phyloP scores from a whole-genome alignment of 352 stramenopile species.

The Phytophthora multivora region DNA sequence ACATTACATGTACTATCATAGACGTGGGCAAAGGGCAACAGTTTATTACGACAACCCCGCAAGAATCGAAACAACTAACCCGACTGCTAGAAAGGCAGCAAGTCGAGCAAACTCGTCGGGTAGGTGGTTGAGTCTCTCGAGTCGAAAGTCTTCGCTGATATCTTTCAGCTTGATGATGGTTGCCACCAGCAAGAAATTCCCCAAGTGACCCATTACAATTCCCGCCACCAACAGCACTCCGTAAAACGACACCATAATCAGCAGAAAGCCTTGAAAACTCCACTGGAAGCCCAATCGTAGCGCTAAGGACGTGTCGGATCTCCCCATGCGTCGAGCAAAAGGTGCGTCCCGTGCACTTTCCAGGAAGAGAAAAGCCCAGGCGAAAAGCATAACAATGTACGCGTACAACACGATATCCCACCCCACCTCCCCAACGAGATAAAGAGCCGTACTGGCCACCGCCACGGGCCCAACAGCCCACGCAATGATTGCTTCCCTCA shows the following conservation, averaged over 20 bases:
- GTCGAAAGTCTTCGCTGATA: conserved; percentile 70
- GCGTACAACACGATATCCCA: conserved; percentile 60
- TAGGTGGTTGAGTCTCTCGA: conserved; percentile 66
- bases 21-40: neutral
- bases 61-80: conserved; percentile 62
- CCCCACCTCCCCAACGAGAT: conserved; percentile 49
- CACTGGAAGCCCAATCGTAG: conserved; percentile 60
- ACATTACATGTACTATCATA: too few relatives aligned
- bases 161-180: conserved; percentile 66
- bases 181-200: conserved; percentile 68
- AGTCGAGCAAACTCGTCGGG: conserved; percentile 59
- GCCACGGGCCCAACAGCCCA: conserved; percentile 54
- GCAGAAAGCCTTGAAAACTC: conserved; percentile 67
- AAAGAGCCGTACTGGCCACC: conserved; percentile 59
- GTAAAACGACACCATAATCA: conserved; percentile 66
- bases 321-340: conserved; percentile 64
- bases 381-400: conserved; percentile 64
- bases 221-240: conserved; percentile 53
- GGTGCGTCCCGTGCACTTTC: conserved; percentile 78
- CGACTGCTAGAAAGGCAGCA: conserved; percentile 42
- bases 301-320: conserved; percentile 52
- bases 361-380: conserved; percentile 60
- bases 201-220: conserved; percentile 60
- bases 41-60: conserved; percentile 36
- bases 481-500: conserved; percentile 60